phyloP scores from a whole-genome alignment of 306 rosid species.

The Quercus wislizeni region DNA sequence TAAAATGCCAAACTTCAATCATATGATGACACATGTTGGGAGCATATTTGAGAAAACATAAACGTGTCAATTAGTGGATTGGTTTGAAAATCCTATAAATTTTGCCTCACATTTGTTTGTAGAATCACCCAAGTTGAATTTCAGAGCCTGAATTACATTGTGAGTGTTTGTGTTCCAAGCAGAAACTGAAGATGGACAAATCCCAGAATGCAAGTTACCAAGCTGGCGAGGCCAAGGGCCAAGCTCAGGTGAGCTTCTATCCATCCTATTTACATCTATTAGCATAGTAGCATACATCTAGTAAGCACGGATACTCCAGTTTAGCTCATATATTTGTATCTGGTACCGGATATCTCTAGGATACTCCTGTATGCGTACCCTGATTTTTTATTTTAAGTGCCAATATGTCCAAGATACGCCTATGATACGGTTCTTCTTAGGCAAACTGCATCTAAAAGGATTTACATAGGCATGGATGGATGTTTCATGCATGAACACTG shows the following conservation, averaged over 20 bases:
- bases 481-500: neutral
- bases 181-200: constrained; percentile 30
- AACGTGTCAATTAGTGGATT: constrained; percentile 4
- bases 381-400: too few species aligned
- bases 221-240: constrained; percentile 46
- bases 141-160: neutral
- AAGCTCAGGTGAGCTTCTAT: constrained; percentile 30
- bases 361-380: too few species aligned
- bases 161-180: neutral
- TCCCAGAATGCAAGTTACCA: constrained; percentile 27
- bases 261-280: too few species aligned
- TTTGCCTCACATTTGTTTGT: neutral
- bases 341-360: too few species aligned
- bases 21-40: neutral
- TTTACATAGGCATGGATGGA: neutral
- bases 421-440: too few species aligned
- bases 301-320: too few species aligned
- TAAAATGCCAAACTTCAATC: neutral
- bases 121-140: neutral
- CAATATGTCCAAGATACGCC: too few species aligned
- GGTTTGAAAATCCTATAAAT: constrained; percentile 13
- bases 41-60: neutral
- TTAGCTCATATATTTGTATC: too few species aligned
- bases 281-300: neutral
- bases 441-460: neutral